phyloP scores from a whole-genome alignment of 2,329 filamentous ascomycete genomes.

The Fusarium pseudocircinatum region DNA sequence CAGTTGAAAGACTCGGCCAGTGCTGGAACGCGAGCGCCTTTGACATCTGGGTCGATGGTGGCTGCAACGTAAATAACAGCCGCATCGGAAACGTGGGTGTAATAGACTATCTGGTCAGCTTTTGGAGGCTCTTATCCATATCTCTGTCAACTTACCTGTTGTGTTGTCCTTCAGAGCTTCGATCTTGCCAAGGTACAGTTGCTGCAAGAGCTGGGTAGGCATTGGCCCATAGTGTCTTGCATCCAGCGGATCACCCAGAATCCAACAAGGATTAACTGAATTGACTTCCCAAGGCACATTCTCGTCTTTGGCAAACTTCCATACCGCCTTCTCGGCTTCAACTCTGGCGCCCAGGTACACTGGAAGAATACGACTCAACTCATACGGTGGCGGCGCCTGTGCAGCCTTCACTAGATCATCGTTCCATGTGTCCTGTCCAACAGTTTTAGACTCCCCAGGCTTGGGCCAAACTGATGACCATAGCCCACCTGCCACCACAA shows the following conservation, averaged over 20 bases:
- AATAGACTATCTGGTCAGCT: slow-evolving; percentile 26
- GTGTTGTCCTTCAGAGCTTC: not conserved
- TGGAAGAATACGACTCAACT: slow-evolving; percentile 2
- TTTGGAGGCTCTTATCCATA: accelerated
- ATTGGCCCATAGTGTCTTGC: slow-evolving; percentile 25
- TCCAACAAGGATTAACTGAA: slow-evolving; percentile 25
- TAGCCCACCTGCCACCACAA: slow-evolving; percentile 29
- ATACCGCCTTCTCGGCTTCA: slow-evolving; percentile 35
- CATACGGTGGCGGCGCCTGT: slow-evolving; percentile 32
- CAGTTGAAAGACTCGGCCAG: slow-evolving; percentile 26
- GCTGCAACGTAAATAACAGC: slow-evolving; percentile 33
- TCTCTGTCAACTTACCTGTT: not conserved
- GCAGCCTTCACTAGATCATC: slow-evolving; percentile 16
- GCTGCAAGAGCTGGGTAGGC: slow-evolving; percentile 31
- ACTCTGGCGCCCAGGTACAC: slow-evolving; percentile 20
- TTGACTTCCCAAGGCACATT: slow-evolving; percentile 33
- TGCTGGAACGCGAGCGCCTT: slow-evolving; percentile 17
- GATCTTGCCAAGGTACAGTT: slow-evolving; percentile 29
- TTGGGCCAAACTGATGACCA: slow-evolving; percentile 26
- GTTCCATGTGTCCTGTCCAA: slow-evolving; percentile 33
- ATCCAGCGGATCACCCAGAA: slow-evolving; percentile 11
- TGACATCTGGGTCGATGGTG: slow-evolving; percentile 20
- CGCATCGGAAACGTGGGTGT: slow-evolving; percentile 31
- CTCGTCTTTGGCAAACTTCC: slow-evolving; percentile 32
- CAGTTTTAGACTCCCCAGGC: not conserved